Conservation (phyloP, 164 flowering plant species). For the Protea cynaroides region DNA sequence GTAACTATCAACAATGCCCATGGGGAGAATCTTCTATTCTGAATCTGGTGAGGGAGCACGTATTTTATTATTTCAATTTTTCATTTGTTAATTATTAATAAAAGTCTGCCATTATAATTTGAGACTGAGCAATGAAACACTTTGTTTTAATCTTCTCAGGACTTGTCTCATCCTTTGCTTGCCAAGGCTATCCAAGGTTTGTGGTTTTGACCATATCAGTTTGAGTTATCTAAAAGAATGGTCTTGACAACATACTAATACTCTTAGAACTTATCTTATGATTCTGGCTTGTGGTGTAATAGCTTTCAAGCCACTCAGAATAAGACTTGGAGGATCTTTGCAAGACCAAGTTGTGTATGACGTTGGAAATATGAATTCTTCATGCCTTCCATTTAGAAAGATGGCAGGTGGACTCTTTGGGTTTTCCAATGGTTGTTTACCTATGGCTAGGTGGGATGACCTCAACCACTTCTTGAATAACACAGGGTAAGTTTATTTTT, state of each 20-base stretch:
- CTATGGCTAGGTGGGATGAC: conserved; percentile 62
- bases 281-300: conserved; percentile 4
- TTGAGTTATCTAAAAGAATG: background rate
- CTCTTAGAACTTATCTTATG: background rate
- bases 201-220: background rate
- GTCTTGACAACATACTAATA: background rate
- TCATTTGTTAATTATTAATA: background rate
- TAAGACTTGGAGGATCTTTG: conserved; percentile 34
- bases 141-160: conserved; percentile 3
- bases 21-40: conserved; percentile 32
- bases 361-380: conserved; percentile 27
- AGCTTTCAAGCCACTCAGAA: conserved; percentile 30
- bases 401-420: conserved; percentile 48
- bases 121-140: background rate
- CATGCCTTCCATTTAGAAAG: conserved; percentile 48
- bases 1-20: conserved; percentile 32
- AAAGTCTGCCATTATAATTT: background rate
- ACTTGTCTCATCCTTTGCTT: conserved; percentile 13
- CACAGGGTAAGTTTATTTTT: conserved; percentile 39
- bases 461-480: conserved; percentile 44
- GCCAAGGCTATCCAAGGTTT: conserved; percentile 18
- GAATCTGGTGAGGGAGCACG: conserved; percentile 17
- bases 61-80: background rate
- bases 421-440: conserved; percentile 58
- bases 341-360: conserved; percentile 29